Evolutionary conservation across 164 flowering plant species (phyloP).

Genomic region (Vitis riparia): DNA sequence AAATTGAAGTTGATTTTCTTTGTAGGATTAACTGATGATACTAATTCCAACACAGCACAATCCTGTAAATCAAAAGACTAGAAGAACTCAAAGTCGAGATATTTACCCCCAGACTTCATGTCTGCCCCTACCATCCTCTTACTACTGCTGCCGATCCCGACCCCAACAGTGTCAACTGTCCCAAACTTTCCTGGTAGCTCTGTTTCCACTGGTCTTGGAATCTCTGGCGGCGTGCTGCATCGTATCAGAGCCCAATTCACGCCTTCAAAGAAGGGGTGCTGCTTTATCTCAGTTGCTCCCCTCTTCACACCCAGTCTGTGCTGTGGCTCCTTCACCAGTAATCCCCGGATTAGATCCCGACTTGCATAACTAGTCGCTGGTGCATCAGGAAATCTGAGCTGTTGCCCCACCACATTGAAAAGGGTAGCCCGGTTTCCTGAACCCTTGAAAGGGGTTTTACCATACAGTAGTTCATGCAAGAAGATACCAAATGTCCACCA

Average conservation of each 20-base stretch:
- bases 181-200: slow-evolving; percentile 51
- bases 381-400: slow-evolving; percentile 65
- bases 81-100: slow-evolving; percentile 83
- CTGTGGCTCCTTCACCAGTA: slow-evolving; percentile 80
- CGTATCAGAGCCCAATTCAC: slow-evolving; percentile 84
- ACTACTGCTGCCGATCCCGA: slow-evolving; percentile 51
- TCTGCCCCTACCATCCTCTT: slow-evolving; percentile 52
- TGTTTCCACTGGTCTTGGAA: slow-evolving; percentile 59
- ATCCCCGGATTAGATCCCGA: slow-evolving; percentile 64
- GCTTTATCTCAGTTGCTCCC: slow-evolving; percentile 91
- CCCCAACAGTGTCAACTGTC: slow-evolving; percentile 39
- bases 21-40: slow-evolving; percentile 12
- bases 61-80: slow-evolving; percentile 23
- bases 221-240: slow-evolving; percentile 82
- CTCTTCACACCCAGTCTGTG: slow-evolving; percentile 73
- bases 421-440: slow-evolving; percentile 80
- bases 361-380: slow-evolving; percentile 67
- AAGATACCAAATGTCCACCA: slow-evolving; percentile 93
- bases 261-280: slow-evolving; percentile 83
- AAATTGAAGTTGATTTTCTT: slow-evolving; percentile 2
- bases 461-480: slow-evolving; percentile 71
- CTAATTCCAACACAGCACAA: slow-evolving; percentile 14
- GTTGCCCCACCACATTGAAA: slow-evolving; percentile 81
- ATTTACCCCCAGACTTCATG: slow-evolving; percentile 60
- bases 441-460: slow-evolving; percentile 83